phyloP scores from a whole-genome alignment of 2,329 filamentous ascomycete genomes.

The Fusarium pseudocircinatum region DNA sequence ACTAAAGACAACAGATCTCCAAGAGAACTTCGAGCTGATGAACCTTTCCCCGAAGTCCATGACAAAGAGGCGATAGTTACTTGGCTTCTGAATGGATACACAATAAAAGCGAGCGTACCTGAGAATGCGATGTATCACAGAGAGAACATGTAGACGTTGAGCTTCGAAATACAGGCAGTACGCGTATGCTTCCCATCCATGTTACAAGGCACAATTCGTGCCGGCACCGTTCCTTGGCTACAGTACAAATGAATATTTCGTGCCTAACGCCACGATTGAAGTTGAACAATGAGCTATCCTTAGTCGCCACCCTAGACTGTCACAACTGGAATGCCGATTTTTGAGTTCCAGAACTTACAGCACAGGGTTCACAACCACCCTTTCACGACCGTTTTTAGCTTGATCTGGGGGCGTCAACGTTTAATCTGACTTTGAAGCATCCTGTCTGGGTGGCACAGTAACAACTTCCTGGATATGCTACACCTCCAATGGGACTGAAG shows the following conservation, averaged over 20 bases:
- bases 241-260: neutral
- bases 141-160: neutral
- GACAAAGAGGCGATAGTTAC: neutral
- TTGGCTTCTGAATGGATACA: neutral
- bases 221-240: neutral
- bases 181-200: neutral
- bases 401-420: neutral
- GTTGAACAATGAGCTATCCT: constrained; percentile 5
- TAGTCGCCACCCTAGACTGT: constrained; percentile 3
- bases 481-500: neutral
- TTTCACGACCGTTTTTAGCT: constrained; percentile 4
- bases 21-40: neutral
- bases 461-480: neutral
- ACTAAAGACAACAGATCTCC: neutral
- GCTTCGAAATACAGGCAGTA: neutral
- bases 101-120: neutral
- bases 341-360: neutral
- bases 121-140: neutral
- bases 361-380: neutral
- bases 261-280: neutral
- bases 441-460: neutral
- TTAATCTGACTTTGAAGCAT: neutral
- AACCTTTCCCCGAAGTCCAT: neutral
- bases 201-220: neutral
- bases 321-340: neutral